Evolutionary conservation across 345 rosid species (phyloP).

Genomic region (Salix udensis): DNA sequence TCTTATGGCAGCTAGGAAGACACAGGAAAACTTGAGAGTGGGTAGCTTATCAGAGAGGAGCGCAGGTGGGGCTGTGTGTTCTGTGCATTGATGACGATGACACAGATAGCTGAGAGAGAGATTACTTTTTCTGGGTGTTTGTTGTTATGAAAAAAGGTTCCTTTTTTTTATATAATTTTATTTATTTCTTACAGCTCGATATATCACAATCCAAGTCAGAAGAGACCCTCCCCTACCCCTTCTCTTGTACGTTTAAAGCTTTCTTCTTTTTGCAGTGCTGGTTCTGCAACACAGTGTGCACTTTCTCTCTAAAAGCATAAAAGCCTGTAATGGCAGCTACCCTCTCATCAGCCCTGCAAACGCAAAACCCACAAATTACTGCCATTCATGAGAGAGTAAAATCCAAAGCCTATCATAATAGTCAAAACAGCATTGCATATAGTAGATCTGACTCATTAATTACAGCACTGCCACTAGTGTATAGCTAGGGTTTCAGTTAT

Average conservation of each 20-base stretch:
- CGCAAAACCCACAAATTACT: slow-evolving; percentile 20
- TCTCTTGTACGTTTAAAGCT: slow-evolving; percentile 40
- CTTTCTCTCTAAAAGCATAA: slow-evolving; percentile 46
- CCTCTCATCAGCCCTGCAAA: slow-evolving; percentile 36
- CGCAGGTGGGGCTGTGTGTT: slow-evolving; percentile 45
- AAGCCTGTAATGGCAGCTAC: slow-evolving; percentile 53
- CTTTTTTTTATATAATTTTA: slow-evolving; percentile 13
- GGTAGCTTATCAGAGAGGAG: slow-evolving; percentile 5
- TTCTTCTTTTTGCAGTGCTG: slow-evolving; percentile 45
- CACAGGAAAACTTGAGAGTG: slow-evolving; percentile 11
- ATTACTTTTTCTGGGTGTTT: slow-evolving; percentile 37
- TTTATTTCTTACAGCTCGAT: slow-evolving; percentile 36
- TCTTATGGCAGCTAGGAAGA: background rate
- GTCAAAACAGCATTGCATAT: background rate
- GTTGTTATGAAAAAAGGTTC: slow-evolving; percentile 33
- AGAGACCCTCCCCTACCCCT: slow-evolving; percentile 13
- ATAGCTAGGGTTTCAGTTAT: too few relatives aligned
- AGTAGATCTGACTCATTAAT: too few relatives aligned
- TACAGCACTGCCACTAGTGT: too few relatives aligned
- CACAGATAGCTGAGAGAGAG: slow-evolving; percentile 22
- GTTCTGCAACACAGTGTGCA: background rate
- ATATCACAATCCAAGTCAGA: slow-evolving; percentile 85
- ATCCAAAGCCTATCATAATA: background rate
- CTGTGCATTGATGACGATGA: slow-evolving; percentile 60
- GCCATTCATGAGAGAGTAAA: too few relatives aligned